Conservation (phyloP, 2,329 filamentous ascomycete species). For the Ophiosphaerella herpotricha region DNA sequence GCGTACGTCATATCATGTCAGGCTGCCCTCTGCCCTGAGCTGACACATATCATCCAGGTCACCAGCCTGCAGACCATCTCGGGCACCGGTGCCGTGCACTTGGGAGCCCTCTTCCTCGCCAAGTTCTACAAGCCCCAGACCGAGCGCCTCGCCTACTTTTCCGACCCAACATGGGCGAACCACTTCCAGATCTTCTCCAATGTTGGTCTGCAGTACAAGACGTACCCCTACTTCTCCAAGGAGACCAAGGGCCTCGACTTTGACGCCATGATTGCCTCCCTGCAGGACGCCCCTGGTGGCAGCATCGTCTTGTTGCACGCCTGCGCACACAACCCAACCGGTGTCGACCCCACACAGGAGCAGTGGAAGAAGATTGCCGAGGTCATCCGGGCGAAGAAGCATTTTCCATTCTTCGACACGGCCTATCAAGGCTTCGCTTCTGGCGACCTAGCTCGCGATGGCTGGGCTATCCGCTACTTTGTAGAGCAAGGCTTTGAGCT, state of each 20-base stretch:
- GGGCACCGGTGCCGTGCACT: constrained; percentile 91
- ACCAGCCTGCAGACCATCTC: constrained; percentile 93
- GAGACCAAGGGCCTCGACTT: constrained; percentile 90
- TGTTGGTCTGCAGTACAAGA: constrained; percentile 74
- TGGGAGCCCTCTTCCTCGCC: constrained; percentile 90
- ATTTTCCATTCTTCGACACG: constrained; percentile 98
- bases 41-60: constrained; percentile 51
- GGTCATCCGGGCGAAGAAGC: constrained; percentile 74
- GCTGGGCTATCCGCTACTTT: constrained; percentile 93
- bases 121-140: constrained; percentile 77
- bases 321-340: constrained; percentile 97
- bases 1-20: constrained; percentile 54
- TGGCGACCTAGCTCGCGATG: constrained; percentile 81
- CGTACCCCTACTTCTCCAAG: constrained; percentile 93
- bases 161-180: constrained; percentile 96
- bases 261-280: constrained; percentile 77
- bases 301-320: constrained; percentile 91
- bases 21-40: constrained; percentile 16
- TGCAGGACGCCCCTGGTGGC: constrained; percentile 71
- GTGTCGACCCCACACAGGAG: constrained; percentile 88
- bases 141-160: constrained; percentile 82
- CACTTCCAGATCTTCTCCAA: constrained; percentile 98
- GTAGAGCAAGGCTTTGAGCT: constrained; percentile 83
- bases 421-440: constrained; percentile 98
- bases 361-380: constrained; percentile 92